phyloP scores from a whole-genome alignment of 352 stramenopile genomes.

The Pythium phragmiticola region DNA sequence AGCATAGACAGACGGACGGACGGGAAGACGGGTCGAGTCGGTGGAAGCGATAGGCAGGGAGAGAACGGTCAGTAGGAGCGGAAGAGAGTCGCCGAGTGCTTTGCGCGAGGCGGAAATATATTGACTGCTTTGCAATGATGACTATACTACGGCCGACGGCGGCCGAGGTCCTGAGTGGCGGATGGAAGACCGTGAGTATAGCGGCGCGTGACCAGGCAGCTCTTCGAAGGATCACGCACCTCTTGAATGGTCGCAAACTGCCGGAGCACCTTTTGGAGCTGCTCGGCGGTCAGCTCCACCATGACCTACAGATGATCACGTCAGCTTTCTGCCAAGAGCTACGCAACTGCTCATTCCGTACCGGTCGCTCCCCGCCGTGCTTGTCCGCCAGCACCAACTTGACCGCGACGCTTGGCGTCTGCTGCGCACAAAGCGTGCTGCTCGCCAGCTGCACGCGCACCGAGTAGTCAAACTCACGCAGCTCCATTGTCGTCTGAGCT shows the following conservation, averaged over 20 bases:
- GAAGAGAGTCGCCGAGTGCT: not conserved
- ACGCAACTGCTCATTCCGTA: slow-evolving; percentile 16
- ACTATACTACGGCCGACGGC: not conserved
- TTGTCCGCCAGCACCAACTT: slow-evolving; percentile 47
- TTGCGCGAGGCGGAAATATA: not conserved
- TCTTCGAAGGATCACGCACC: slow-evolving; percentile 1
- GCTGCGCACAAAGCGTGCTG: slow-evolving; percentile 49
- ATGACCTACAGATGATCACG: slow-evolving; percentile 19
- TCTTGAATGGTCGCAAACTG: slow-evolving; percentile 24
- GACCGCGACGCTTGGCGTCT: slow-evolving; percentile 41
- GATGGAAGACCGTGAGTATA: no score
- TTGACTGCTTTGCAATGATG: not conserved
- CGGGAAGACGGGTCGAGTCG: no score
- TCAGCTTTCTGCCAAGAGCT: not conserved
- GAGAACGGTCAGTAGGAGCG: not conserved
- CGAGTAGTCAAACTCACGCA: slow-evolving; percentile 76
- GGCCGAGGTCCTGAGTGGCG: slow-evolving; percentile 2
- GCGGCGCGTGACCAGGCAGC: no score
- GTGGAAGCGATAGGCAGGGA: not conserved
- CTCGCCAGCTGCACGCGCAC: slow-evolving; percentile 62
- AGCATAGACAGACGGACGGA: no score
- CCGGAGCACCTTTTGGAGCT: slow-evolving; percentile 24
- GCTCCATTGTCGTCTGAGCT: slow-evolving; percentile 10
- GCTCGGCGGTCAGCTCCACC: slow-evolving; percentile 24
- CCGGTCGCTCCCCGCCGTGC: slow-evolving; percentile 20